phyloP scores from a whole-genome alignment of 768 basidiomycete species.

The Termitomyces sp. region DNA sequence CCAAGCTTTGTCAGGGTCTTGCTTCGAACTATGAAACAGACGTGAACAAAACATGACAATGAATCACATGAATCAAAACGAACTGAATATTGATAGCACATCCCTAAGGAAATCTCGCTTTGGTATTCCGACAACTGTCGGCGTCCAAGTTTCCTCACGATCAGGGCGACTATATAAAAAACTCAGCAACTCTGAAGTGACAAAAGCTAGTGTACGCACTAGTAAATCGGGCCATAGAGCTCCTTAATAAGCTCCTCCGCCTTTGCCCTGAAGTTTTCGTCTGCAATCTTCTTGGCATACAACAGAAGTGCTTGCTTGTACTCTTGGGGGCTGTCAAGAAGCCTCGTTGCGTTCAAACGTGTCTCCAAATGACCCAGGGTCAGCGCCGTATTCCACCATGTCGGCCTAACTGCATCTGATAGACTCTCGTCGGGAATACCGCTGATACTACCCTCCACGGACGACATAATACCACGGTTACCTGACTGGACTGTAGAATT shows the following conservation, averaged over 20 bases:
- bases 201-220: conserved; percentile 47
- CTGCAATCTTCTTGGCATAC: conserved; percentile 83
- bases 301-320: conserved; percentile 69
- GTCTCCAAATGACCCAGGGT: conserved; percentile 89
- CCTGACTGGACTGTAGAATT: conserved; percentile 26
- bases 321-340: conserved; percentile 79
- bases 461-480: conserved; percentile 48
- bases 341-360: conserved; percentile 63
- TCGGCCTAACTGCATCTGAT: conserved; percentile 46
- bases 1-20: conserved; percentile 72
- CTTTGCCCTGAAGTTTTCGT: conserved; percentile 84
- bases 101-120: conserved; percentile 85
- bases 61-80: conserved; percentile 18
- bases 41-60: not conserved
- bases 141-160: conserved; percentile 59
- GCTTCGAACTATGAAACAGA: conserved; percentile 48
- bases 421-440: conserved; percentile 28
- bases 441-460: conserved; percentile 42
- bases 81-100: conserved; percentile 74
- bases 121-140: conserved; percentile 60
- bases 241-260: conserved; percentile 91
- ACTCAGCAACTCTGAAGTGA: conserved; percentile 1
- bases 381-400: conserved; percentile 80
- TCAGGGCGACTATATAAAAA: conserved; percentile 54
- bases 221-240: conserved; percentile 84